A percentile compares a stretch with the other conserved stretches of the same genome.
Conservation (phyloP, 345 rosid genomes). For the Kernera saxatilis region DNA sequence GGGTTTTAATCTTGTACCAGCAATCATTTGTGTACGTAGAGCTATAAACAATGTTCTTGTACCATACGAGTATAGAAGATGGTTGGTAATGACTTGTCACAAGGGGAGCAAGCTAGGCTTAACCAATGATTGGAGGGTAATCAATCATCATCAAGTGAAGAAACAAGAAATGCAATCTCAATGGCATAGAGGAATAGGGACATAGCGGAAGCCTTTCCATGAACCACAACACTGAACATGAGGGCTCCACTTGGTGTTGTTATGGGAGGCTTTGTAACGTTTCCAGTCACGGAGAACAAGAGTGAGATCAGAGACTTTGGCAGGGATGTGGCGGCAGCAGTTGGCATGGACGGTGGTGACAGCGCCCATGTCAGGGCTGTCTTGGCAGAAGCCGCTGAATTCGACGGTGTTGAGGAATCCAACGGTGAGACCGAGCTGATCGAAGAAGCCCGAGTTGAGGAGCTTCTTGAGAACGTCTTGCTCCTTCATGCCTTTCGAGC, state of each 20-base stretch:
- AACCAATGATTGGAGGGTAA: no score
- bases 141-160: no score
- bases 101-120: not conserved
- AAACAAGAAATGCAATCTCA: not conserved
- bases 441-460: slow-evolving; percentile 31
- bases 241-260: slow-evolving; percentile 36
- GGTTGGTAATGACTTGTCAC: not conserved
- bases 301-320: slow-evolving; percentile 58
- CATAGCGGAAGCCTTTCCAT: slow-evolving; percentile 33
- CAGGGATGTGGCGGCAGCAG: slow-evolving; percentile 64
- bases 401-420: slow-evolving; percentile 46
- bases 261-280: slow-evolving; percentile 29
- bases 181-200: not conserved
- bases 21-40: not conserved
- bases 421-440: slow-evolving; percentile 36
- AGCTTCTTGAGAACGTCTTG: slow-evolving; percentile 62
- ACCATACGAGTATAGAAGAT: not conserved
- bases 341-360: slow-evolving; percentile 80
- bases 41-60: not conserved
- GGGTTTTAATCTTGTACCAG: not conserved
- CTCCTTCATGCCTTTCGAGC: slow-evolving; percentile 52
- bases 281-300: slow-evolving; percentile 61
- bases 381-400: slow-evolving; percentile 80
- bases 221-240: slow-evolving; percentile 38
- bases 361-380: slow-evolving; percentile 40